Evolutionary conservation across 2,329 filamentous ascomycete genomes (phyloP), one percentile per base, ranked within the genome.

Genomic region (Epichloe aotearoae): DNA sequence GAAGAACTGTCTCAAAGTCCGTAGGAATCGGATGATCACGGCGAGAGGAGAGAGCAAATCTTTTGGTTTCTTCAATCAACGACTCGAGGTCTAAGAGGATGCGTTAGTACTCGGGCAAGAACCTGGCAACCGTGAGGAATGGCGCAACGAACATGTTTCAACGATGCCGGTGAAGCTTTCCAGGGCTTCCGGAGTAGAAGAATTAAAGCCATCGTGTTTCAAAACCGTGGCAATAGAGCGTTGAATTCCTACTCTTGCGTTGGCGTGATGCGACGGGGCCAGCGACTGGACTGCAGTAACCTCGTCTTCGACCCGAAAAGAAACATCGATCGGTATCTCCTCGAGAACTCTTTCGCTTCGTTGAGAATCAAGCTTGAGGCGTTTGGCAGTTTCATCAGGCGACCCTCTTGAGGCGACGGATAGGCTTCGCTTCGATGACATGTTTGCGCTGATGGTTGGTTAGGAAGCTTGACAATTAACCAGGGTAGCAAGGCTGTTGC

Each of bases 121-220:
- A 52, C 15, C 36, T 23, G 15, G 20, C 37, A 7, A 30, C 20
- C 4, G 40, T 41, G n/a, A 42, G 10, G 2, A 26, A 20, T 7
- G 20, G 10, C 23, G 46, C 14, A 26, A 61, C 77, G 53, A 62
- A 83, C 80, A 84, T 4, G 71, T 70, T 58, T 83, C 80, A 1
- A 76, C 73, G 56, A 74, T 67, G 19, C 66, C 63, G 4, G 76
- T 72, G 42, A 83, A 77, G 55, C 74, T 74, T 61, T 83, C 79
- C 57, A 84, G 62, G 2, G 80, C 79, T 49, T 80, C 75, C 7
- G 71, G 69, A 1, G 69, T 73, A 14, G 79, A 73, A 26, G 69
- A 67, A 33, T 74, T 69, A 56, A 83, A 84, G 30, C 80, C 80
- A 38, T 82, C 74, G 53, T 81, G 74, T 41, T 75, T 65, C 30